Percentiles rank a stretch among this genome's conserved stretches.
Evolutionary conservation across 2,329 filamentous ascomycete species (phyloP).

Genomic region (Hyphodiscus sp.): DNA sequence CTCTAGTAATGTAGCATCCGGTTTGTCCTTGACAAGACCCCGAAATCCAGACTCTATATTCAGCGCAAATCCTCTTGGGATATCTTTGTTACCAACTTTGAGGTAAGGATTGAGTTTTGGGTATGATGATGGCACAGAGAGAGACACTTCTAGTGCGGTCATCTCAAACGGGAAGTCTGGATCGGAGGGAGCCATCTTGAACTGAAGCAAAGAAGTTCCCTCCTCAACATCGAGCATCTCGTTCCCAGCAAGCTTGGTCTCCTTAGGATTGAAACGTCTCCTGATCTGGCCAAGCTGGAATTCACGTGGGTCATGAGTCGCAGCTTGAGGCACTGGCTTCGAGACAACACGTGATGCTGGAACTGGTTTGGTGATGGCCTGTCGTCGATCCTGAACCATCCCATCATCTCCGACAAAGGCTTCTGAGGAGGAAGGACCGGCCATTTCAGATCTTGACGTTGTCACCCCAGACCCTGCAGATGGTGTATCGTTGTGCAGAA

Average conservation of each 20-base stretch:
- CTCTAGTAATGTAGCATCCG: conserved; percentile 53
- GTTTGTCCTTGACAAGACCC: conserved; percentile 49
- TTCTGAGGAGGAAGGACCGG: conserved; percentile 4
- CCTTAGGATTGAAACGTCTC: conserved; percentile 53
- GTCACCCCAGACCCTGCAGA: conserved; percentile 10
- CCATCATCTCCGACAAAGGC: conserved; percentile 15
- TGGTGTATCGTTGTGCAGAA: conserved; percentile 36
- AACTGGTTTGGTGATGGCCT: conserved; percentile 28
- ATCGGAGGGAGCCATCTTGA: conserved; percentile 66
- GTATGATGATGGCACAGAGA: conserved; percentile 59
- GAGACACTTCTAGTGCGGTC: conserved; percentile 57
- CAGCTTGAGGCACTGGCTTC: conserved; percentile 59
- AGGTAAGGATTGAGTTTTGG: conserved; percentile 53
- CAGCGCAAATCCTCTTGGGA: conserved; percentile 64
- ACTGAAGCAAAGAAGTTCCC: conserved; percentile 46
- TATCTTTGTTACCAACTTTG: conserved; percentile 60
- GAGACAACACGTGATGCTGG: conserved; percentile 45
- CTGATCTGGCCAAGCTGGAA: conserved; percentile 72
- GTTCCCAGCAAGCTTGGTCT: conserved; percentile 26
- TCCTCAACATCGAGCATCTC: conserved; percentile 1
- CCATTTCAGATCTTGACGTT: conserved; percentile 11
- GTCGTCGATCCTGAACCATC: conserved; percentile 26
- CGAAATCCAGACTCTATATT: conserved; percentile 74
- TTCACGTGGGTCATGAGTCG: conserved; percentile 60
- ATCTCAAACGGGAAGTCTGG: conserved; percentile 80